Evolutionary conservation across 768 basidiomycete genomes (phyloP).

Genomic region (Calocera viscosa): DNA sequence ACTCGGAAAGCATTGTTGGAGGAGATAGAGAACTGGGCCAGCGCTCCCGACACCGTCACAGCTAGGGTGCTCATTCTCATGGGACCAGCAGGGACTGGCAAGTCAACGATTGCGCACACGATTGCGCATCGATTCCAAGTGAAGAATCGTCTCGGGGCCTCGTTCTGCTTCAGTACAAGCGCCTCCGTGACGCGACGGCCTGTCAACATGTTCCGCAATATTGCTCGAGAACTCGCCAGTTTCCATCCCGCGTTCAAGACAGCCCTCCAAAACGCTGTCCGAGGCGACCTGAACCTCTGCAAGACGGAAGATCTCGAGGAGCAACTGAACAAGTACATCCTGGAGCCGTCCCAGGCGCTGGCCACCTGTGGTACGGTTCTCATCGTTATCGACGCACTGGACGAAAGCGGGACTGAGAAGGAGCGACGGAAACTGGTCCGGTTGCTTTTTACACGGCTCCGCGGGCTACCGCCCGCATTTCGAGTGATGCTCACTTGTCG

Average conservation of each 20-base stretch:
- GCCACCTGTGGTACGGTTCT: neutral
- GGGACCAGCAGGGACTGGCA: constrained; percentile 15
- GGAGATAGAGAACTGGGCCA: neutral
- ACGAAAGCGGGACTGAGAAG: neutral
- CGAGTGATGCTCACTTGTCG: neutral
- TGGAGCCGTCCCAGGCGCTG: neutral
- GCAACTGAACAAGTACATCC: neutral
- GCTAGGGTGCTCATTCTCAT: constrained; percentile 9
- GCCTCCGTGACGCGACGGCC: neutral
- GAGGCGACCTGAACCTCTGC: neutral
- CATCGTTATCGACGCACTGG: neutral
- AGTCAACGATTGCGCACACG: constrained; percentile 16
- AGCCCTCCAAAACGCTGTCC: neutral
- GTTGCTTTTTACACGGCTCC: neutral
- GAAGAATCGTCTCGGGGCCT: constrained; percentile 12
- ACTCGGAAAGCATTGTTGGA: neutral
- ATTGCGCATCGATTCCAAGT: constrained; percentile 1
- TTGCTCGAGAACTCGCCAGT: constrained; percentile 13
- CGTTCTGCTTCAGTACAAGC: constrained; percentile 13
- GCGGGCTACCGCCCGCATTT: neutral
- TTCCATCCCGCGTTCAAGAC: neutral
- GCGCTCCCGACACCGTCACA: no score
- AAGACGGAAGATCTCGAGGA: neutral
- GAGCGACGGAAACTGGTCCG: neutral
- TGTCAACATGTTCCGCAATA: constrained; percentile 12